phyloP scores from a whole-genome alignment of 371 early-diverging fungal genomes.

The Circinella minor region DNA sequence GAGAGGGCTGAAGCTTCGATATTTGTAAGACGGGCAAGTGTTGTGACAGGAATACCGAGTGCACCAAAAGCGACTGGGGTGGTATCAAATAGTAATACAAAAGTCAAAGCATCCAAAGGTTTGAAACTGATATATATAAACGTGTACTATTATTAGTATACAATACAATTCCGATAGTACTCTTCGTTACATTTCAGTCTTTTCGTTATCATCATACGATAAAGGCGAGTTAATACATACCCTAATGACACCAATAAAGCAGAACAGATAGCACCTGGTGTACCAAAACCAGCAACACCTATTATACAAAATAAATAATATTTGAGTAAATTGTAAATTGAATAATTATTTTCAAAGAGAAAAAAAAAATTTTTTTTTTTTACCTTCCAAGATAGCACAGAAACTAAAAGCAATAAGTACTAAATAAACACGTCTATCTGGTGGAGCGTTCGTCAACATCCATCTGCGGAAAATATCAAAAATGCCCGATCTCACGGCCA shows the following conservation, averaged over 20 bases:
- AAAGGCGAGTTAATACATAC: conserved; percentile 20
- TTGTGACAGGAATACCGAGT: conserved; percentile 53
- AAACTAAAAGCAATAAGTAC: conserved; percentile 51
- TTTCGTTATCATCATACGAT: no score
- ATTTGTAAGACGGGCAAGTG: conserved; percentile 45
- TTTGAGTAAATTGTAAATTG: neutral
- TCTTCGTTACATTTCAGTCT: no score
- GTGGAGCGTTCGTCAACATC: conserved; percentile 52
- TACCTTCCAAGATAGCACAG: conserved; percentile 54
- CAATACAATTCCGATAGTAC: no score
- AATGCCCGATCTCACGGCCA: conserved; percentile 46
- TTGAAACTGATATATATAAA: conserved; percentile 30
- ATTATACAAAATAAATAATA: conserved; percentile 6
- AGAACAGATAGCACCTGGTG: conserved; percentile 57
- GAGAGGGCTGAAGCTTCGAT: conserved; percentile 40
- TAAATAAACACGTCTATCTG: conserved; percentile 48
- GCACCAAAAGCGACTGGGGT: conserved; percentile 56
- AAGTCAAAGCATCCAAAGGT: conserved; percentile 47
- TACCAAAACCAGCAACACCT: conserved; percentile 59
- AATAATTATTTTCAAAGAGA: neutral
- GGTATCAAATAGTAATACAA: conserved; percentile 49
- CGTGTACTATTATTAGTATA: neutral
- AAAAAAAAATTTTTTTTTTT: neutral
- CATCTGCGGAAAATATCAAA: conserved; percentile 55
- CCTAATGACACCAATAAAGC: conserved; percentile 55